Conservation (phyloP, 768 basidiomycete species). For the Postia placenta region DNA sequence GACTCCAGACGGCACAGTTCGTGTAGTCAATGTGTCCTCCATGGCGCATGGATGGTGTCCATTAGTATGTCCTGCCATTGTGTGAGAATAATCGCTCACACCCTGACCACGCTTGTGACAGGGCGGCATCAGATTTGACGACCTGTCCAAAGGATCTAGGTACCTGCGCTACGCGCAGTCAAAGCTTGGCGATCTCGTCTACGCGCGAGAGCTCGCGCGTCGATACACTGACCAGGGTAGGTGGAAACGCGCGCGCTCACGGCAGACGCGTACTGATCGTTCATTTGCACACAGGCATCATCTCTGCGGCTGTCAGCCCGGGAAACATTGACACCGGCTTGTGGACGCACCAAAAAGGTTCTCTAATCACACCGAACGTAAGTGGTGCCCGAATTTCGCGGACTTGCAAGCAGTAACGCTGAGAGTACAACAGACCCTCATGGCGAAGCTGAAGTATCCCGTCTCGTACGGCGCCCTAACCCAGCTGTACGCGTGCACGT, state of each 20-base stretch:
- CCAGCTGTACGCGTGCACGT: slow-evolving; percentile 36
- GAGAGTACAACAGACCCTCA: neutral
- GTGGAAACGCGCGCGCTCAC: neutral
- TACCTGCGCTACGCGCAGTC: neutral
- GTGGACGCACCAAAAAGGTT: neutral
- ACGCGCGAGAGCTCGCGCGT: neutral
- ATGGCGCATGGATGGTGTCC: neutral
- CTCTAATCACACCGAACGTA: neutral
- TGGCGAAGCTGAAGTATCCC: slow-evolving; percentile 13
- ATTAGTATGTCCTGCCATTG: neutral
- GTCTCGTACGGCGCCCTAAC: slow-evolving; percentile 31
- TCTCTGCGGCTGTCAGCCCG: neutral
- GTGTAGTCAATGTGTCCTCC: neutral
- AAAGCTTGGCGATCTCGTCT: neutral
- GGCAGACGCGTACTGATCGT: neutral
- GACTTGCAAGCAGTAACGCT: neutral
- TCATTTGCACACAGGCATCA: neutral
- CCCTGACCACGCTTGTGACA: neutral
- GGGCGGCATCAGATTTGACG: neutral
- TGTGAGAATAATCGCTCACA: neutral
- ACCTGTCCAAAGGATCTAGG: neutral
- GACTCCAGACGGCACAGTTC: neutral
- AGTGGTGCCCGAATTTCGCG: slow-evolving; percentile 4
- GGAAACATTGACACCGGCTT: neutral
- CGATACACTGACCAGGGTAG: neutral